phyloP scores from a whole-genome alignment of 2,329 filamentous ascomycete genomes.

The Fusarium newnesense region DNA sequence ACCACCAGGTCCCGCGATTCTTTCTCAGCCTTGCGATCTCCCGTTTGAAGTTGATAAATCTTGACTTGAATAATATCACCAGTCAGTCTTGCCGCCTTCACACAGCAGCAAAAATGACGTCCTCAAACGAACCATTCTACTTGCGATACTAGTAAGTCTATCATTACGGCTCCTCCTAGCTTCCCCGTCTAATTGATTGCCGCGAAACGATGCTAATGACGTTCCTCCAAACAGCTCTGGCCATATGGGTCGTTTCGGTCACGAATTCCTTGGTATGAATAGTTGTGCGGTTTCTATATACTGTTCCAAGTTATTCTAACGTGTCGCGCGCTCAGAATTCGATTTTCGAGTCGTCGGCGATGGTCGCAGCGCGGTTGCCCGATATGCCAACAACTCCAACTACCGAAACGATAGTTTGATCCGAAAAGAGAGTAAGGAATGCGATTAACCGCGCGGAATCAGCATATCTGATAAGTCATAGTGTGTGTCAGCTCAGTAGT shows the following conservation, averaged over 20 bases:
- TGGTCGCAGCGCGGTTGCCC: constrained; percentile 89
- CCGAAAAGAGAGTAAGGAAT: constrained; percentile 94
- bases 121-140: constrained; percentile 86
- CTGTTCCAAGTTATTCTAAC: constrained; percentile 6
- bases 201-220: constrained; percentile 18
- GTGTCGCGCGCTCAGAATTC: constrained; percentile 75
- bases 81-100: background rate
- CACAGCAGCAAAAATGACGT: constrained; percentile 63
- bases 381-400: constrained; percentile 99
- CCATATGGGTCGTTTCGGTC: constrained; percentile 95
- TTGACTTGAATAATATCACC: constrained; percentile 2
- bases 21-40: constrained; percentile 42
- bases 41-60: constrained; percentile 8
- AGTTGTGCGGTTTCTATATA: background rate
- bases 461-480: constrained; percentile 52
- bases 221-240: constrained; percentile 75
- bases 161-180: background rate
- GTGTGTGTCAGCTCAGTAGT: constrained; percentile 96
- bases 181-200: background rate
- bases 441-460: too few species aligned
- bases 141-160: constrained; percentile 90
- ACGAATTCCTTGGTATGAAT: constrained; percentile 88
- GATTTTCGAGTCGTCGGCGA: constrained; percentile 94
- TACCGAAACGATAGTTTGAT: constrained; percentile 99
- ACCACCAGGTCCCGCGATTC: constrained; percentile 34